Percentiles rank a stretch among this genome's conserved stretches.
phyloP scores from a whole-genome alignment of 331 rosid species.

The Prunus yedoensis region DNA sequence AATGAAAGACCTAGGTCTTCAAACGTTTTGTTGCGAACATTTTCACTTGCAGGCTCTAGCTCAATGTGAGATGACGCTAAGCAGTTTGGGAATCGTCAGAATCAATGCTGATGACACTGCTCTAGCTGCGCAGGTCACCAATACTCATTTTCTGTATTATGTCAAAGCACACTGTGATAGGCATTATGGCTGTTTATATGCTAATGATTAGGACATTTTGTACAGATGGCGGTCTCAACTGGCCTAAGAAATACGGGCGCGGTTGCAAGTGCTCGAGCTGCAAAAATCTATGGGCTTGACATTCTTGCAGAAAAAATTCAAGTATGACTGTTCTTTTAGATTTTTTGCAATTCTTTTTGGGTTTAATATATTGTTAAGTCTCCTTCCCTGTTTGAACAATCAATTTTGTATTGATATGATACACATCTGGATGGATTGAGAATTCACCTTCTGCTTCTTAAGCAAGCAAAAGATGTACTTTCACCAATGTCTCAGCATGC shows the following conservation, averaged over 20 bases:
- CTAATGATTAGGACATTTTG: conserved; percentile 33
- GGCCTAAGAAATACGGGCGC: conserved; percentile 66
- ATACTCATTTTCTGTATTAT: conserved; percentile 23
- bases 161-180: conserved; percentile 18
- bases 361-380: neutral
- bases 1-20: conserved; percentile 4
- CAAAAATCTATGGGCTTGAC: conserved; percentile 71
- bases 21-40: conserved; percentile 21
- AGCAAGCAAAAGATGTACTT: neutral
- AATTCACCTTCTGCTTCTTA: neutral
- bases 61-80: conserved; percentile 68
- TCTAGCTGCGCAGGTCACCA: conserved; percentile 75
- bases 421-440: neutral
- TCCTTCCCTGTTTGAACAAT: neutral
- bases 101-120: conserved; percentile 69
- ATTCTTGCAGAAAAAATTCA: conserved; percentile 72
- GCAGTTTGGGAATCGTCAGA: conserved; percentile 49
- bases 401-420: neutral
- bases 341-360: neutral
- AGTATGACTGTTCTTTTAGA: conserved; percentile 35
- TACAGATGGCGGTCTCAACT: conserved; percentile 60
- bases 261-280: conserved; percentile 90
- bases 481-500: conserved; percentile 1
- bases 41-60: conserved; percentile 65
- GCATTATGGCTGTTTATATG: conserved; percentile 12